phyloP scores from a whole-genome alignment of 441 rosid genomes.

The Arabidopsis lyrata region DNA sequence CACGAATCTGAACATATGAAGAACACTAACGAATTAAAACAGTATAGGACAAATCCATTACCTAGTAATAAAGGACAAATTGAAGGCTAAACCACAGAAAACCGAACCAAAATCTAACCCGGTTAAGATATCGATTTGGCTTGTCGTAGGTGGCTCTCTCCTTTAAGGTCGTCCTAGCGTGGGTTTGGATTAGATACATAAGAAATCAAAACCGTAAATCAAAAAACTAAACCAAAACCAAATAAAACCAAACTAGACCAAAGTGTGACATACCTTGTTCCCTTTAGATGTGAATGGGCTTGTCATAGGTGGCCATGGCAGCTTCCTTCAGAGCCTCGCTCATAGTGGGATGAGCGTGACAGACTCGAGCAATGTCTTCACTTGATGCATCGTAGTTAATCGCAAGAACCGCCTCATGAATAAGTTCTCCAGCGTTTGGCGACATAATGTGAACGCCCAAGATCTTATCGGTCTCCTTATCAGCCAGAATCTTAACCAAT shows the following conservation, averaged over 20 bases:
- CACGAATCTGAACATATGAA: constrained; percentile 36
- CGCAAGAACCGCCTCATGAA: constrained; percentile 95
- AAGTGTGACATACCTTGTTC: constrained; percentile 32
- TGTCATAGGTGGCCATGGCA: constrained; percentile 98
- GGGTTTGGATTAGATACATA: not conserved
- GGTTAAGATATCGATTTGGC: constrained; percentile 35
- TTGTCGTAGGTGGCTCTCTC: constrained; percentile 24
- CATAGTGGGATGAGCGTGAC: constrained; percentile 99
- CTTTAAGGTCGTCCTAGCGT: constrained; percentile 20
- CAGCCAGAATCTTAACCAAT: constrained; percentile 85
- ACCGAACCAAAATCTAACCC: constrained; percentile 31
- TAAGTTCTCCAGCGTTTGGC: constrained; percentile 94
- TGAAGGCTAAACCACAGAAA: constrained; percentile 38
- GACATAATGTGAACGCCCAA: constrained; percentile 95
- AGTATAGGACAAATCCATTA: constrained; percentile 15
- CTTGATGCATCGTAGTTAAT: constrained; percentile 86
- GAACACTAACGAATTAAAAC: constrained; percentile 36
- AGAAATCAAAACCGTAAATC: not conserved
- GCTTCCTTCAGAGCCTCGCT: constrained; percentile 99
- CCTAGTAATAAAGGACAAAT: constrained; percentile 14
- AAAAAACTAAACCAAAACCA: not conserved
- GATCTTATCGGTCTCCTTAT: constrained; percentile 90
- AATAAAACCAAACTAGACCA: constrained; percentile 16
- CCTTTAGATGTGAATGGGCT: constrained; percentile 85
- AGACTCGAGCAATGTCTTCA: constrained; percentile 93